These are phyloP conservation scores for Pisolithus microcarpus DNA, from an alignment of 768 basidiomycete genomes.

Conservation along the genomic window DNA sequence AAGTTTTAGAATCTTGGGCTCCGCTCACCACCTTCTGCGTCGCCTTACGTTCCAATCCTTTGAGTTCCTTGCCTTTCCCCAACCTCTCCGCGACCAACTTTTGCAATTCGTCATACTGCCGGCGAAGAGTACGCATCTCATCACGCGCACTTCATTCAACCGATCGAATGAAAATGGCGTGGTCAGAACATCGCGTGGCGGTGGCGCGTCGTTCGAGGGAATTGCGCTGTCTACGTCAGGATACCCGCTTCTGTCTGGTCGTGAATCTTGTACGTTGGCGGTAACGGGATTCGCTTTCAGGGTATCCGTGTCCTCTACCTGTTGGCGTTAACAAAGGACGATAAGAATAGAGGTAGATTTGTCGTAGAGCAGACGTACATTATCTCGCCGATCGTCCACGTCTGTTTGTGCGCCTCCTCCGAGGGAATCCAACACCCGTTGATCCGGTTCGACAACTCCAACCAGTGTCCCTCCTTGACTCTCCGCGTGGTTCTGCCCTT, in stretches of 20 bases:
- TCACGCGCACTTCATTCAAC: constrained; percentile 17
- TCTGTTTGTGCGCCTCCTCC: no score
- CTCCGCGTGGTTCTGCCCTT: no score
- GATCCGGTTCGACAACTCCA: no score
- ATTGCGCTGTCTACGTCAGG: neutral
- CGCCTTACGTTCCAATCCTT: no score
- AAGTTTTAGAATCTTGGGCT: no score
- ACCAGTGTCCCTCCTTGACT: no score
- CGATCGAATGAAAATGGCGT: constrained; percentile 19
- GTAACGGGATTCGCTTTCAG: neutral
- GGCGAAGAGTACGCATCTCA: constrained; percentile 21
- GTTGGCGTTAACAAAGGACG: no score
- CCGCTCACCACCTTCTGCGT: neutral
- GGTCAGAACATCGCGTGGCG: neutral
- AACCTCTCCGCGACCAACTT: constrained; percentile 11
- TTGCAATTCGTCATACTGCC: constrained; percentile 20
- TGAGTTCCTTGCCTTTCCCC: neutral
- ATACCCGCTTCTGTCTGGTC: neutral
- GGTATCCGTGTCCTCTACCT: no score
- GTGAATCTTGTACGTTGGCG: neutral
- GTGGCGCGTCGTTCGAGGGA: neutral
- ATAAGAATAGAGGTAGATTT: no score
- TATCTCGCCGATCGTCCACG: no score
- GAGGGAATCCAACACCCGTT: no score
- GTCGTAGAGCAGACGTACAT: no score